Evolutionary conservation across 345 rosid genomes (phyloP).

Genomic region (Arabidopsis arenosa): DNA sequence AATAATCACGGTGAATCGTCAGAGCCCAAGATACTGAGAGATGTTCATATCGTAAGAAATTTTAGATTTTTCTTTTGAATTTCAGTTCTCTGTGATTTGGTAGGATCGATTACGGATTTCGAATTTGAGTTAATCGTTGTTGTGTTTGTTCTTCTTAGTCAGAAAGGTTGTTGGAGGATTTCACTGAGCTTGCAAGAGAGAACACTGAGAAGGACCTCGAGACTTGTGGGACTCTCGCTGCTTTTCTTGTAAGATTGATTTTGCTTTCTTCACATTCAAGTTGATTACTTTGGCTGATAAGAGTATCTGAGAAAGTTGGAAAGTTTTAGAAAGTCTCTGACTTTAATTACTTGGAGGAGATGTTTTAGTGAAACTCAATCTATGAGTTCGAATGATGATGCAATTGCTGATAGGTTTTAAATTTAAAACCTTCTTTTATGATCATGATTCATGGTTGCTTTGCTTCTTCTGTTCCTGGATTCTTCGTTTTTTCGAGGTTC

Average conservation of each 20-base stretch:
- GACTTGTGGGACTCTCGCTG: slow-evolving; percentile 90
- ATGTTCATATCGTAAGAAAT: slow-evolving; percentile 79
- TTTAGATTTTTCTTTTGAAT: not conserved
- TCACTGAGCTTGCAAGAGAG: slow-evolving; percentile 81
- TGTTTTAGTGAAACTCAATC: not conserved
- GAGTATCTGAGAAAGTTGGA: not conserved
- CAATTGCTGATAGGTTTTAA: not conserved
- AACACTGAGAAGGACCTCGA: slow-evolving; percentile 89
- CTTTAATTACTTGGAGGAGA: too few species aligned
- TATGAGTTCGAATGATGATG: slow-evolving; percentile 13
- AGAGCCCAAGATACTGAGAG: slow-evolving; percentile 50
- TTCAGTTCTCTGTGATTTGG: not conserved
- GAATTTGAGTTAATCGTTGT: slow-evolving; percentile 1
- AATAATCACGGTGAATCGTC: slow-evolving; percentile 41
- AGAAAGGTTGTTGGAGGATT: slow-evolving; percentile 74
- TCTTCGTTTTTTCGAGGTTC: not conserved
- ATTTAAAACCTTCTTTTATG: not conserved
- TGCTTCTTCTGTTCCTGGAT: slow-evolving; percentile 4
- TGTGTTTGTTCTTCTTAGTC: slow-evolving; percentile 51
- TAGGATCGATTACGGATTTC: not conserved
- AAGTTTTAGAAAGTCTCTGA: not conserved
- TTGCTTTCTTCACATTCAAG: slow-evolving; percentile 13
- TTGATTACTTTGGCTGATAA: not conserved
- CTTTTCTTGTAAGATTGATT: slow-evolving; percentile 66
- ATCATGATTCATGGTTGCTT: slow-evolving; percentile 6